Percentiles rank a stretch among this genome's conserved stretches.
Evolutionary conservation across 768 basidiomycete genomes (phyloP).

Genomic region (Steccherinum ochraceum): DNA sequence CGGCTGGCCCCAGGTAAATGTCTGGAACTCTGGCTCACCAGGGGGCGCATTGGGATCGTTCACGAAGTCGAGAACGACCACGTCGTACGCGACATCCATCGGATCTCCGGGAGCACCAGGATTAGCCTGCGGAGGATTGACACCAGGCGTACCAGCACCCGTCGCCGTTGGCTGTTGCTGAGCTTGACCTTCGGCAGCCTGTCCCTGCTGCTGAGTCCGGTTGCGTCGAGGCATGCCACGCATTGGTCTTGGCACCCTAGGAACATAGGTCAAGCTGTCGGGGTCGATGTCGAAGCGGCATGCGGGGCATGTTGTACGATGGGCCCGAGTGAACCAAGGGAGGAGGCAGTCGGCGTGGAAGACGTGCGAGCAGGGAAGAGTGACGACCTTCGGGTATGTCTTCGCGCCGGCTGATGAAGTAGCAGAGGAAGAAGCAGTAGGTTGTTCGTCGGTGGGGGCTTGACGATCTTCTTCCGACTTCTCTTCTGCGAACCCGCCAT

Average conservation of each 20-base stretch:
- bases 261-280: constrained; percentile 52
- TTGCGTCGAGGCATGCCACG: not conserved
- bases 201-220: not conserved
- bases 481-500: constrained; percentile 26
- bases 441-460: constrained; percentile 5
- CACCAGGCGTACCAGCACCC: not conserved
- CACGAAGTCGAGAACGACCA: not conserved
- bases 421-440: not conserved
- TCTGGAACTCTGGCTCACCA: too few species aligned
- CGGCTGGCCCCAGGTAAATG: too few species aligned
- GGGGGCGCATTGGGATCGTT: not conserved
- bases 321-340: constrained; percentile 78
- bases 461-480: constrained; percentile 12
- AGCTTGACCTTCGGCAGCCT: not conserved
- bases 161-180: not conserved
- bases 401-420: not conserved
- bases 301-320: constrained; percentile 77
- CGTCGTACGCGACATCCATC: not conserved
- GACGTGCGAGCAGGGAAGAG: constrained; percentile 75
- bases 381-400: constrained; percentile 43
- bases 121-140: not conserved
- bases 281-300: constrained; percentile 83
- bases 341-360: constrained; percentile 75
- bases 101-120: not conserved
- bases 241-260: constrained; percentile 3